These are phyloP conservation scores for Capsella bursapastoris DNA, from an alignment of 345 rosid species.

Conservation along the genomic window DNA sequence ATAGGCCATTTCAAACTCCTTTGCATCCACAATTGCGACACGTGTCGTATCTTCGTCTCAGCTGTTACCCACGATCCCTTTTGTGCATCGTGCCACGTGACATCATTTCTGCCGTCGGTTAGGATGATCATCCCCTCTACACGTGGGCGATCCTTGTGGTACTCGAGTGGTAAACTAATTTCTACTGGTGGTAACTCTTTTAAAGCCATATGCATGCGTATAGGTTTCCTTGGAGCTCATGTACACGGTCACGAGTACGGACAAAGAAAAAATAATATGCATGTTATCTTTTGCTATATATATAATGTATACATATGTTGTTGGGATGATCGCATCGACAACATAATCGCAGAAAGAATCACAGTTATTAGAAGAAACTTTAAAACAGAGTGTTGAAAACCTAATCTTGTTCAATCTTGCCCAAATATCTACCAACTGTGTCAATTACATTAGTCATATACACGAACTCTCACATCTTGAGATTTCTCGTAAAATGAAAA, in stretches of 20 bases:
- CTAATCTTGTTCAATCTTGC: too few species aligned
- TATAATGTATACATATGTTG: too few species aligned
- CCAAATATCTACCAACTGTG: background rate
- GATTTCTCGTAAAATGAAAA: too few species aligned
- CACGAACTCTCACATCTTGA: background rate
- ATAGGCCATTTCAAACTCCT: constrained; percentile 57
- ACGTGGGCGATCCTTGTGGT: constrained; percentile 30
- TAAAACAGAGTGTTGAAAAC: background rate
- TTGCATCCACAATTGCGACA: constrained; percentile 46
- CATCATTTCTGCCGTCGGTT: constrained; percentile 35
- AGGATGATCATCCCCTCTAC: constrained; percentile 19
- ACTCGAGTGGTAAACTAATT: constrained; percentile 16
- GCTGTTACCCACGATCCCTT: constrained; percentile 45
- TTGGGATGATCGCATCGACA: background rate
- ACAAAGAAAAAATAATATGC: background rate
- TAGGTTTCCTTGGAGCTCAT: background rate
- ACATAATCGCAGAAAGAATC: background rate
- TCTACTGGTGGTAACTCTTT: constrained; percentile 35
- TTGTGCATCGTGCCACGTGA: constrained; percentile 33
- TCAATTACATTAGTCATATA: background rate
- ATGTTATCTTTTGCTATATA: too few species aligned
- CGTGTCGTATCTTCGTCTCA: constrained; percentile 45
- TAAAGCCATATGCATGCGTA: background rate
- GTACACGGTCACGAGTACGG: background rate
- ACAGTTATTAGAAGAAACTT: background rate